These are phyloP conservation scores for Ganoderma resinaceum DNA, from an alignment of 1,284 basidiomycete species.

Conservation along the genomic window DNA sequence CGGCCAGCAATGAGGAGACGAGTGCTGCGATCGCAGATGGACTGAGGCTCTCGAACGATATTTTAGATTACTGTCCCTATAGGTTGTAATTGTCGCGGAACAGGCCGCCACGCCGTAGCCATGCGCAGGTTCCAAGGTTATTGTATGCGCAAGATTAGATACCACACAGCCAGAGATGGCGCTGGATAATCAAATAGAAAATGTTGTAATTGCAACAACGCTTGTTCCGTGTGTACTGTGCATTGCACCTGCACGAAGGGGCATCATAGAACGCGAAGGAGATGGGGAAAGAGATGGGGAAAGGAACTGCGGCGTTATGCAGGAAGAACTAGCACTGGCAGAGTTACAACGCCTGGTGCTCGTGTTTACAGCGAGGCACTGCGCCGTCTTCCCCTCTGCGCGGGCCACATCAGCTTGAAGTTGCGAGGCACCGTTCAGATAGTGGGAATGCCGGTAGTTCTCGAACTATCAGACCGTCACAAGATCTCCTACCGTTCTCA, in stretches of 20 bases:
- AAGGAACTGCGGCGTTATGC: constrained; percentile 24
- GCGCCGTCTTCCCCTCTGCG: constrained; percentile 12
- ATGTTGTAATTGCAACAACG: constrained; percentile 25
- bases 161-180: constrained; percentile 12
- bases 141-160: constrained; percentile 30
- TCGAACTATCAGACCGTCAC: constrained; percentile 25
- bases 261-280: neutral
- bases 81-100: constrained; percentile 31
- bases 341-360: constrained; percentile 29
- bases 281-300: neutral
- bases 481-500: constrained; percentile 24
- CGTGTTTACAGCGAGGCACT: constrained; percentile 36
- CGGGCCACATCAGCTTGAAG: constrained; percentile 12
- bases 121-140: constrained; percentile 24
- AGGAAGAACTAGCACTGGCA: constrained; percentile 18
- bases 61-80: constrained; percentile 31
- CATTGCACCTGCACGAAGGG: constrained; percentile 14
- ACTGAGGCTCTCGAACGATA: constrained; percentile 21
- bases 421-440: constrained; percentile 14
- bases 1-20: constrained; percentile 1
- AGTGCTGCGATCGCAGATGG: constrained; percentile 17
- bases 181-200: constrained; percentile 7
- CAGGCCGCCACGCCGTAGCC: constrained; percentile 21
- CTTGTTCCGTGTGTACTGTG: constrained; percentile 28
- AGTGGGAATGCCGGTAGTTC: constrained; percentile 28